Evolutionary conservation across 306 rosid species (phyloP), one percentile per base, ranked within the genome.

Genomic region (Vicia faba): DNA sequence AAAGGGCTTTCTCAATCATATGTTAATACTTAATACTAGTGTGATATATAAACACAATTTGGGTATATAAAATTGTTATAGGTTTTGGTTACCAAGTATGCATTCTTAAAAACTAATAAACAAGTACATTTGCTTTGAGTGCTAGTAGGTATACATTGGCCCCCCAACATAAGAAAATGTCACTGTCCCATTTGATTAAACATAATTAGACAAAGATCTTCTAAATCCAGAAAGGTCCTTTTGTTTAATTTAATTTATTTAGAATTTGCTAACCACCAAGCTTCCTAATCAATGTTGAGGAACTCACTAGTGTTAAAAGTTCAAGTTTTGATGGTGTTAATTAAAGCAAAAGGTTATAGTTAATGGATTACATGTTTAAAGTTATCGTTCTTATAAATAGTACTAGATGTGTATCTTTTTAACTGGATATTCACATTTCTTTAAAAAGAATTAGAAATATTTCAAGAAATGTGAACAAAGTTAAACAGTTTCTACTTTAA

Each of bases 131-230:
- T 65, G 76, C 58, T 61, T 74, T 25, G 56, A 79, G 78, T 72
- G 84, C 73, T 58, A 26, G 74, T 69, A 58, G 85, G 80, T 74
- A 33, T 33, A n/a, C 70, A 8, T 39, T 26, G 71, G 71, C 81
- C 61, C 73, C 87, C 87, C 79, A 38, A 69, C 33, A 33, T 48
- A 69, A 31, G 43, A 61, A 68, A 23, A 66, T 26, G 73, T 76
- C 80, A 13, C 62, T 43, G 48, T 87, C 83, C 56, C 28, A 10
- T 7, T 54, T 43, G 59, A 50, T 20, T 15, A 61, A 61, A 38
- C 14, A 62, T 31, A 41, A 64, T 11, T 58, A 41, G 87, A 78
- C 87, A 80, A 68, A 80, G 84, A 84, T 87, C 66, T 80, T 67
- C 70, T 41, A 73, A 79, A 79, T 73, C 75, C 69, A 65, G 77